phyloP scores from a whole-genome alignment of 257 asterid species.

The Nemophila menziesii region DNA sequence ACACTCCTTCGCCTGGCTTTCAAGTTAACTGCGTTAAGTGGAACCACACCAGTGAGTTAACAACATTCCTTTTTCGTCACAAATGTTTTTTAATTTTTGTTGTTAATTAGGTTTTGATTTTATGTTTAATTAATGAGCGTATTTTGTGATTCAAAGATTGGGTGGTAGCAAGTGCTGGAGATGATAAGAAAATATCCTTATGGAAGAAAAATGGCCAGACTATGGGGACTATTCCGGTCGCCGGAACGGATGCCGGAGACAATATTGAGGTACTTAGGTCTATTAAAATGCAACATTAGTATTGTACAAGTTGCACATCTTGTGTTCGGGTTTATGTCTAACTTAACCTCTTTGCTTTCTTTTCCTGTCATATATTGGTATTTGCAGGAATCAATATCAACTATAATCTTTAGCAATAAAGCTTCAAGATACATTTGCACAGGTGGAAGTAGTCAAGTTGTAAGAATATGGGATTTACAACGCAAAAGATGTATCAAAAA shows the following conservation, averaged over 20 bases:
- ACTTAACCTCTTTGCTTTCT: background rate
- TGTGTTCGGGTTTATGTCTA: background rate
- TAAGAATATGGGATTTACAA: constrained; percentile 96
- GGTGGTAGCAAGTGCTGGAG: constrained; percentile 91
- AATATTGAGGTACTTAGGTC: constrained; percentile 44
- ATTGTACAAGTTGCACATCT: background rate
- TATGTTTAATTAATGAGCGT: background rate
- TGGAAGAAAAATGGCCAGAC: constrained; percentile 83
- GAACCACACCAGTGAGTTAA: constrained; percentile 81
- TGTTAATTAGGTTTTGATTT: constrained; percentile 7
- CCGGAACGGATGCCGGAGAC: constrained; percentile 49
- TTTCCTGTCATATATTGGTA: background rate
- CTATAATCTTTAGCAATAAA: constrained; percentile 91
- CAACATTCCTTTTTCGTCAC: background rate
- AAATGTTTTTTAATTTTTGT: background rate
- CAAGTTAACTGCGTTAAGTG: constrained; percentile 86
- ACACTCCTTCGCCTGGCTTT: constrained; percentile 61
- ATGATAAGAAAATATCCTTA: constrained; percentile 62
- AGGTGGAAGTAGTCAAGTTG: constrained; percentile 90
- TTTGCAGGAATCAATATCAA: constrained; percentile 57
- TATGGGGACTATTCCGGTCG: constrained; percentile 64
- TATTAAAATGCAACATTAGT: background rate
- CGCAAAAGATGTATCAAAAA: constrained; percentile 80
- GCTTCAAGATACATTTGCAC: constrained; percentile 92
- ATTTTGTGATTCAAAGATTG: constrained; percentile 35